phyloP scores from a whole-genome alignment of 441 rosid genomes.

The Syzygium syzygioides region DNA sequence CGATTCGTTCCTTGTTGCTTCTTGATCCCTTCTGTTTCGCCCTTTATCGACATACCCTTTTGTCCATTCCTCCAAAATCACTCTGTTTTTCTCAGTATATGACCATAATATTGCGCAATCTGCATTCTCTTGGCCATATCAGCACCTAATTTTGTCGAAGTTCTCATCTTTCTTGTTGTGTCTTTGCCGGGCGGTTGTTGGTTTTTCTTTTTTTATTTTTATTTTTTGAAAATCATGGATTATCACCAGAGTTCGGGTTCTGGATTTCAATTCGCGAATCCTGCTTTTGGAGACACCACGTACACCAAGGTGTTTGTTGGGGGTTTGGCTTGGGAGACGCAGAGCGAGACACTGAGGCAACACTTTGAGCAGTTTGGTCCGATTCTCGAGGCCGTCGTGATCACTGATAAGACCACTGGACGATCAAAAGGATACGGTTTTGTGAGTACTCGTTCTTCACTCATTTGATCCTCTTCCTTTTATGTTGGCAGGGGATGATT shows the following conservation, averaged over 20 bases:
- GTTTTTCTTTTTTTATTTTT: not conserved
- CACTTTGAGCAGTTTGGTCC: conserved; percentile 88
- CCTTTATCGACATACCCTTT: not conserved
- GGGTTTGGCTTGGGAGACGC: conserved; percentile 98
- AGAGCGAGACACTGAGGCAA: conserved; percentile 79
- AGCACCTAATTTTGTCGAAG: not conserved
- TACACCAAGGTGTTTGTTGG: conserved; percentile 95
- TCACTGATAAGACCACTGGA: conserved; percentile 86
- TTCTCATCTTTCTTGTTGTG: not conserved
- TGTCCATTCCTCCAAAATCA: not conserved
- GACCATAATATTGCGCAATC: not conserved
- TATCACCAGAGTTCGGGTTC: conserved; percentile 17
- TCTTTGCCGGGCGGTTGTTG: not conserved
- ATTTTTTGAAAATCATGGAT: not conserved
- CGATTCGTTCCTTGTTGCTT: not conserved
- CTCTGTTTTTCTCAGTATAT: not conserved
- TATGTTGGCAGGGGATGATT: not conserved
- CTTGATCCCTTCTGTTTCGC: not conserved
- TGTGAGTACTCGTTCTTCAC: conserved; percentile 52
- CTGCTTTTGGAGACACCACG: conserved; percentile 95
- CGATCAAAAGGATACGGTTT: conserved; percentile 99
- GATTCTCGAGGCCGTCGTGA: conserved; percentile 89
- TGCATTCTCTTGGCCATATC: not conserved
- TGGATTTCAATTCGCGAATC: conserved; percentile 62
- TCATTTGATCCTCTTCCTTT: not conserved